Percentiles rank a stretch among this genome's conserved stretches.
phyloP scores from a whole-genome alignment of 2,329 filamentous ascomycete species.

The Nothophaeocryptopus gaeumannii region DNA sequence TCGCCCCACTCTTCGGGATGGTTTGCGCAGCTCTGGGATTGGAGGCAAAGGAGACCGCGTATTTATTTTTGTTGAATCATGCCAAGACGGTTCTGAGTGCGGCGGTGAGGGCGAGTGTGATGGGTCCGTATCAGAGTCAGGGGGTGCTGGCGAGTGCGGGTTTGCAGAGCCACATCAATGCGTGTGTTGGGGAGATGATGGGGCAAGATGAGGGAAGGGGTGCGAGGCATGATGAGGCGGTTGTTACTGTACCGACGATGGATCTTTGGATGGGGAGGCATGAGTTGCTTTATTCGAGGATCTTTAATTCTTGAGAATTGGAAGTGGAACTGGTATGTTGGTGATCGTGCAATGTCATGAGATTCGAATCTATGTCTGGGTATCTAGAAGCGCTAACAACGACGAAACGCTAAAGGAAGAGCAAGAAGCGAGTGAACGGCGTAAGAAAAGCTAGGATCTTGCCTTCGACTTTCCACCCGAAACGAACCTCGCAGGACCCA shows the following conservation, averaged over 20 bases:
- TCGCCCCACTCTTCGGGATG: constrained; percentile 68
- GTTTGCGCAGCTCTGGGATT: constrained; percentile 63
- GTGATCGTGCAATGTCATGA: background rate
- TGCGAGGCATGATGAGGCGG: constrained; percentile 59
- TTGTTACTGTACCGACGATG: constrained; percentile 72
- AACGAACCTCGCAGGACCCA: constrained; percentile 14
- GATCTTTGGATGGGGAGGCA: constrained; percentile 82
- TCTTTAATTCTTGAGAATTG: constrained; percentile 69
- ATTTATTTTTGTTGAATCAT: constrained; percentile 73
- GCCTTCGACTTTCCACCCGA: too few species aligned
- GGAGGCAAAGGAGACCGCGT: constrained; percentile 61
- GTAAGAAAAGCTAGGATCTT: too few species aligned
- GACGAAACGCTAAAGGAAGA: too few species aligned
- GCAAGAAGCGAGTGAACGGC: too few species aligned
- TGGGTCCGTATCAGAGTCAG: constrained; percentile 79
- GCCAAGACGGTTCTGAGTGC: constrained; percentile 74
- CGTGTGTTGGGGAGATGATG: constrained; percentile 45
- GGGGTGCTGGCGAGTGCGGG: constrained; percentile 62
- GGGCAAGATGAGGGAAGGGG: constrained; percentile 45
- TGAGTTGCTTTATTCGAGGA: constrained; percentile 78
- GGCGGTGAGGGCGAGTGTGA: constrained; percentile 71
- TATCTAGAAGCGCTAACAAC: background rate
- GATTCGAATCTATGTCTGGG: background rate
- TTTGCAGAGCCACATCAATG: constrained; percentile 44
- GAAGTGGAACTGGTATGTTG: background rate